Conservation (phyloP, 495 filamentous ascomycete species). For the Cudoniella acicularis region DNA sequence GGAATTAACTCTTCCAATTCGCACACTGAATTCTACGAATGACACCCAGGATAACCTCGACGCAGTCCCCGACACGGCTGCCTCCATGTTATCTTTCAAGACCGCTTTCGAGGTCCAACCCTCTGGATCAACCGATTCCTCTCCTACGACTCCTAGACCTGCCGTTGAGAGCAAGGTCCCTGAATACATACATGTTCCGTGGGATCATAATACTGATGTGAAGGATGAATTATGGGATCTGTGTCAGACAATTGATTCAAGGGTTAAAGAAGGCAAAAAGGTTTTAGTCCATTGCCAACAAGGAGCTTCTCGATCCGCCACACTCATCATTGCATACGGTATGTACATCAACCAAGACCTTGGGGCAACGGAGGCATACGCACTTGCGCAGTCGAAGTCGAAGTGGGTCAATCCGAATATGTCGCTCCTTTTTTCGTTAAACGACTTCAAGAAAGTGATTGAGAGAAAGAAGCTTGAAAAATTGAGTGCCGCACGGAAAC, state of each 20-base stretch:
- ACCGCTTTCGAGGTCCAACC: conserved; percentile 64
- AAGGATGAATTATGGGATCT: conserved; percentile 76
- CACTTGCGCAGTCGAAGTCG: conserved; percentile 83
- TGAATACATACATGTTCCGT: conserved; percentile 93
- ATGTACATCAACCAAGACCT: conserved; percentile 84
- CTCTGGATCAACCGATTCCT: conserved; percentile 32
- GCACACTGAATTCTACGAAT: conserved; percentile 7
- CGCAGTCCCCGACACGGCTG: conserved; percentile 64
- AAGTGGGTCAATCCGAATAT: conserved; percentile 98
- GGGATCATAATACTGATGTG: conserved; percentile 98
- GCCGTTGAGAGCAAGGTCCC: conserved; percentile 49
- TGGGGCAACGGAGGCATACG: conserved; percentile 90
- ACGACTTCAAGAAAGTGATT: conserved; percentile 79
- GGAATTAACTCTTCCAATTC: conserved; percentile 10
- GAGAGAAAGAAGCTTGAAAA: conserved; percentile 39
- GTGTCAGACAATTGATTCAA: conserved; percentile 83
- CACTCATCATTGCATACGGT: conserved; percentile 92
- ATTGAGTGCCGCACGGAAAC: conserved; percentile 31
- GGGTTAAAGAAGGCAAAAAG: conserved; percentile 73
- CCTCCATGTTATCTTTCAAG: conserved; percentile 64
- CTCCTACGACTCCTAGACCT: conserved; percentile 59
- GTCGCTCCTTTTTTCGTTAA: conserved; percentile 94
- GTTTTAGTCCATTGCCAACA: conserved; percentile 94
- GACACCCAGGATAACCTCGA: conserved; percentile 39
- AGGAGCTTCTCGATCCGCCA: conserved; percentile 94